Conservation (phyloP, 257 asterid species). For the Rehmannia glutinosa region DNA sequence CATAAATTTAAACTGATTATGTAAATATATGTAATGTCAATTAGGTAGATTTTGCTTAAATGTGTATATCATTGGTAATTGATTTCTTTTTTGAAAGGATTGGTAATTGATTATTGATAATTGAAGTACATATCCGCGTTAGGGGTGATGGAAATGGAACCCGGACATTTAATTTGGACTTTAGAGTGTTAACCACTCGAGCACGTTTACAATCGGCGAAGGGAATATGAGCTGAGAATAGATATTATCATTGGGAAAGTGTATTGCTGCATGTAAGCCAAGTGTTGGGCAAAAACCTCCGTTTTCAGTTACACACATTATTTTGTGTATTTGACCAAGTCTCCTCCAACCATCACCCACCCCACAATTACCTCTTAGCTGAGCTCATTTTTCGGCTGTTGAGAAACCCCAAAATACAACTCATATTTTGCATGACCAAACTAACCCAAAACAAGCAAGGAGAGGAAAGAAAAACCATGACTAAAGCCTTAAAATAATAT, state of each 20-base stretch:
- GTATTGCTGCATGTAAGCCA: constrained; percentile 29
- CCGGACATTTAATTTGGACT: too few species aligned
- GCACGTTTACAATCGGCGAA: too few species aligned
- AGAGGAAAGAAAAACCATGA: neutral
- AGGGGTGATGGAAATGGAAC: too few species aligned
- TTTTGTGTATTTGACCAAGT: constrained; percentile 14
- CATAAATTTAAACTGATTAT: too few species aligned
- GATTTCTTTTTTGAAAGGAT: too few species aligned
- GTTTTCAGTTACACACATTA: neutral
- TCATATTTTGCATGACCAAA: constrained; percentile 16
- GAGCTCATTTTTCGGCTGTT: neutral
- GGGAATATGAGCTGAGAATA: too few species aligned
- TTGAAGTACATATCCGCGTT: neutral
- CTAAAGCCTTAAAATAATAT: neutral
- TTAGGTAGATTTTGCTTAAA: too few species aligned
- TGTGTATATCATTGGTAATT: too few species aligned
- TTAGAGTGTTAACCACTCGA: too few species aligned
- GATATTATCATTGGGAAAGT: neutral
- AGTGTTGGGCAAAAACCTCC: constrained; percentile 21
- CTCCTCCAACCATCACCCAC: neutral
- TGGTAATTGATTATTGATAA: neutral
- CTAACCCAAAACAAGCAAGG: neutral
- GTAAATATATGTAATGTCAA: too few species aligned
- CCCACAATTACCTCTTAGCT: neutral
- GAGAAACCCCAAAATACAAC: neutral